Evolutionary conservation across 192 early-diverging fungal species (phyloP), one percentile per base, ranked within the genome.

Genomic region (Umbelopsis isabellina): DNA sequence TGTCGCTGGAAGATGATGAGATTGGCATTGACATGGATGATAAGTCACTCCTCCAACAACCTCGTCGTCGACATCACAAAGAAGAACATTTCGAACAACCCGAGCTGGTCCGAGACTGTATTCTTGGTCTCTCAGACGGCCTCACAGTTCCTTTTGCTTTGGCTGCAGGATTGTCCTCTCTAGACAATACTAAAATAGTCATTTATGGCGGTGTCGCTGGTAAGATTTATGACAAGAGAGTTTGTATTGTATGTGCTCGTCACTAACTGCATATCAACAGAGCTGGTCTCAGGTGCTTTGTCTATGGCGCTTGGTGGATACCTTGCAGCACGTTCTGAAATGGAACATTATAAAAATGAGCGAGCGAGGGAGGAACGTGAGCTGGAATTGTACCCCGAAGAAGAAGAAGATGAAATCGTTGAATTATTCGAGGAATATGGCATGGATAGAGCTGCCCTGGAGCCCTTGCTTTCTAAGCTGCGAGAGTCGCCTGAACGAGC

Each of bases 401-500:
- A 76, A 52, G 86, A 88, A 58, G 84, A 83, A 37, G 75, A 82
- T 50, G 84, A 88, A 70, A 83, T 83, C 35, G 68, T 77, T 12
- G 86, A 88, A 58, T 75, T 88, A n/a, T 88, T 88, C 64, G 79
- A 83, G 72, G 76, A 75, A n/a, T 88, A 88, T 69, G 85, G 87
- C 7, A 48, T 88, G 33, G 68, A 72, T 50, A 73, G 80, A 3
- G 49, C 68, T 18, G 72, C 72, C 33, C 45, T 88, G 55, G 75
- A 81, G 44, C 87, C 87, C n/a, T 65, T 88, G 70, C 65, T 88
- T n/a, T 48, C 49, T 9, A 64, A 68, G 5, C 79, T 88, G 52
- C 58, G 78, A 45, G 51, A 72, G 25, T 74, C 85, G 51, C 76
- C 78, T 25, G 78, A 80, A 4, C 71, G 72, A 46, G 83, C 81